phyloP scores from a whole-genome alignment of 768 basidiomycete species.

The Astraeus odoratus region DNA sequence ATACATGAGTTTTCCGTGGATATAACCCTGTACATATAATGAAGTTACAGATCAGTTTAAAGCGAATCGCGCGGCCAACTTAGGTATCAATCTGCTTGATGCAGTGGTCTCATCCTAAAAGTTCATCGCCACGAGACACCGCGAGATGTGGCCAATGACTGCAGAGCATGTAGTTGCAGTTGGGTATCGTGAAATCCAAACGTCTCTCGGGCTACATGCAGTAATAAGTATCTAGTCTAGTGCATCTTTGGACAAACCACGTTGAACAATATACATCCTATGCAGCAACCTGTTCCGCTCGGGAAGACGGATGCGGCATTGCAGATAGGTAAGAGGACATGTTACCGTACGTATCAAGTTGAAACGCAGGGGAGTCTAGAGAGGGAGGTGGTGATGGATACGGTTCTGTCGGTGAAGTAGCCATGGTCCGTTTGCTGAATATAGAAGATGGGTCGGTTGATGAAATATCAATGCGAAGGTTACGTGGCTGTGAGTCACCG shows the following conservation, averaged over 20 bases:
- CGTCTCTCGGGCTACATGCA: not conserved
- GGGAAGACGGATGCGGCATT: slow-evolving; percentile 3
- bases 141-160: not conserved
- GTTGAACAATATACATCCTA: slow-evolving; percentile 22
- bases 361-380: slow-evolving; percentile 18
- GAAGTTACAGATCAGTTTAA: too few species aligned
- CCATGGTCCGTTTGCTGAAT: slow-evolving; percentile 18
- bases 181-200: not conserved
- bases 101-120: too few species aligned
- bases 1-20: too few species aligned
- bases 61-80: too few species aligned
- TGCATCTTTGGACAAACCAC: not conserved
- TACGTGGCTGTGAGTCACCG: slow-evolving; percentile 12
- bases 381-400: slow-evolving; percentile 46
- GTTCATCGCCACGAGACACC: too few species aligned
- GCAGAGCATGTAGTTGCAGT: not conserved
- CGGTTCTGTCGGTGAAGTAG: slow-evolving; percentile 29
- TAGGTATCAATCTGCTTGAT: too few species aligned
- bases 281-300: slow-evolving; percentile 11
- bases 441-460: slow-evolving; percentile 14
- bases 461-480: slow-evolving; percentile 9
- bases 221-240: not conserved
- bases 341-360: slow-evolving; percentile 5
- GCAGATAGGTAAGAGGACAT: slow-evolving; percentile 1
- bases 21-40: too few species aligned